These are phyloP conservation scores for Suillus decipiens DNA, from an alignment of 768 basidiomycete genomes.

Conservation along the genomic window DNA sequence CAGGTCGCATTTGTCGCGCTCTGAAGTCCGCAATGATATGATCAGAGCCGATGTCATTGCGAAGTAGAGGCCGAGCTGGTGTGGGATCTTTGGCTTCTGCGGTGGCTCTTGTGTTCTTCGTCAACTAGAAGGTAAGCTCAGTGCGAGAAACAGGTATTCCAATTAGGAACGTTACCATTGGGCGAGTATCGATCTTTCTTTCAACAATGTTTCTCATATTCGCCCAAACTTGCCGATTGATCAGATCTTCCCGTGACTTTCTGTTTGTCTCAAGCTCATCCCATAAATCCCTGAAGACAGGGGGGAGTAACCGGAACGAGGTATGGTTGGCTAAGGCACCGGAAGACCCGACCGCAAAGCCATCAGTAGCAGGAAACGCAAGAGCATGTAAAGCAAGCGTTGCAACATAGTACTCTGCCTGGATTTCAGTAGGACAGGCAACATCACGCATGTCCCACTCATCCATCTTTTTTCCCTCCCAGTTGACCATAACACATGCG, in stretches of 20 bases:
- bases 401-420: constrained; percentile 91
- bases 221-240: constrained; percentile 72
- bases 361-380: constrained; percentile 60
- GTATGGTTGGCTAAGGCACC: constrained; percentile 51
- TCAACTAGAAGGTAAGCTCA: constrained; percentile 18
- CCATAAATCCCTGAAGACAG: constrained; percentile 88
- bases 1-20: constrained; percentile 57
- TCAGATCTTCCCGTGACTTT: constrained; percentile 58
- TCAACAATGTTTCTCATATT: constrained; percentile 65
- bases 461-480: constrained; percentile 60
- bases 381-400: constrained; percentile 83
- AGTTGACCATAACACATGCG: constrained; percentile 69
- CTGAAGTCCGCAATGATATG: constrained; percentile 60
- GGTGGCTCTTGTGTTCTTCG: constrained; percentile 20
- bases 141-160: background rate
- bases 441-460: constrained; percentile 84
- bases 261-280: constrained; percentile 76
- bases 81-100: constrained; percentile 18
- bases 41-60: constrained; percentile 37
- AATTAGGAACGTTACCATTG: constrained; percentile 40
- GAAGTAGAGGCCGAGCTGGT: constrained; percentile 8
- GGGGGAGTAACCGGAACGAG: constrained; percentile 79
- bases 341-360: constrained; percentile 59
- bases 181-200: constrained; percentile 48
- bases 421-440: constrained; percentile 73